Conservation (phyloP, 2,329 filamentous ascomycete species). For the Massarina eburnea region DNA sequence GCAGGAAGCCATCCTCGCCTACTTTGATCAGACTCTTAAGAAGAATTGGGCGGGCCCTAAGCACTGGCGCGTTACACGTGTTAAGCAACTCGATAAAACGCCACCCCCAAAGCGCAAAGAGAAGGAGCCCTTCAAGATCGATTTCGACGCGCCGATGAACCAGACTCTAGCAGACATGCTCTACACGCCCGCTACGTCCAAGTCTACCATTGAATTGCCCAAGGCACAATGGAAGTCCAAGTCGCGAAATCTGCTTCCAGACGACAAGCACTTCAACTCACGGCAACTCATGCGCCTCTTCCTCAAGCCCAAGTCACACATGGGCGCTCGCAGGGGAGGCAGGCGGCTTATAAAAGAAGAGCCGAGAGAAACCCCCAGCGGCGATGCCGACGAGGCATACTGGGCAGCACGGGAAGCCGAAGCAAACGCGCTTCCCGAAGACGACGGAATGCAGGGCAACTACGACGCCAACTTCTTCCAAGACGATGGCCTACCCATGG, state of each 20-base stretch:
- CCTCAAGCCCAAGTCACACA: constrained; percentile 87
- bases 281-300: constrained; percentile 86
- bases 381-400: constrained; percentile 91
- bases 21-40: constrained; percentile 93
- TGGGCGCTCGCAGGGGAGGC: constrained; percentile 66
- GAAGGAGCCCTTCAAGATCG: constrained; percentile 94
- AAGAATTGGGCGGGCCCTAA: constrained; percentile 99
- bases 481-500: constrained; percentile 75
- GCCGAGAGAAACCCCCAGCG: constrained; percentile 59
- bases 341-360: constrained; percentile 18
- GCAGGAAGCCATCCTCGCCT: constrained; percentile 94
- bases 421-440: constrained; percentile 42
- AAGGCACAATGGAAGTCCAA: constrained; percentile 97
- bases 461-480: constrained; percentile 99
- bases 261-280: constrained; percentile 98
- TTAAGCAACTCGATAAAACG: constrained; percentile 72
- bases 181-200: constrained; percentile 78
- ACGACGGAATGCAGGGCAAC: constrained; percentile 68
- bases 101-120: constrained; percentile 74
- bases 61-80: constrained; percentile 94
- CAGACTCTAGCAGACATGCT: constrained; percentile 71
- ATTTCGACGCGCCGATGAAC: constrained; percentile 78
- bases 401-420: constrained; percentile 67
- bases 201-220: constrained; percentile 78
- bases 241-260: constrained; percentile 86